Evolutionary conservation across 768 basidiomycete species (phyloP).

Genomic region (Saitozyma podzolica): DNA sequence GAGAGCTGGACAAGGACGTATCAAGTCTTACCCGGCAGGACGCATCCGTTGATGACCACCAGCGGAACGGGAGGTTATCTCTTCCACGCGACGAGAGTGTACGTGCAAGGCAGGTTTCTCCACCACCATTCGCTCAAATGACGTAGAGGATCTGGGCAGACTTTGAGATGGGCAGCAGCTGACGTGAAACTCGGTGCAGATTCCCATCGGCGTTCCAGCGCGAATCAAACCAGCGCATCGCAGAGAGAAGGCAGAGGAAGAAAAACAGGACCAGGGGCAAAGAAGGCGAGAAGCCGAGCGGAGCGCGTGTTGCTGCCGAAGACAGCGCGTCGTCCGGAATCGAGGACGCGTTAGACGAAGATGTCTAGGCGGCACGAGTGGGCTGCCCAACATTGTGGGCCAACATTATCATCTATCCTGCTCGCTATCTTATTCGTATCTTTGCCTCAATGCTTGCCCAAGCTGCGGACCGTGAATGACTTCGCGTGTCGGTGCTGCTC

Average conservation of each 20-base stretch:
- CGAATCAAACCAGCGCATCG: constrained; percentile 17
- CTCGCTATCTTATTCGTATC: too few relatives aligned
- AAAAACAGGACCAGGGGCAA: neutral
- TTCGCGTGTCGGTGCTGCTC: too few relatives aligned
- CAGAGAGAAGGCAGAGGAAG: constrained; percentile 13
- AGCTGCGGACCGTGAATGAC: too few relatives aligned
- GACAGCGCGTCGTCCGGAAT: too few relatives aligned
- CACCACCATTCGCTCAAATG: neutral
- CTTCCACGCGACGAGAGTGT: constrained; percentile 85
- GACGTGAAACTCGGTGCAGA: constrained; percentile 1
- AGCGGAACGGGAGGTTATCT: constrained; percentile 87
- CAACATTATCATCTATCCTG: too few relatives aligned
- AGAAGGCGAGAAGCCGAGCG: neutral
- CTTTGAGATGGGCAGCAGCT: neutral
- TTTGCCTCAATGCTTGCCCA: too few relatives aligned
- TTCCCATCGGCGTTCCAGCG: constrained; percentile 23
- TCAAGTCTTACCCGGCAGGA: constrained; percentile 93
- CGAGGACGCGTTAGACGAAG: too few relatives aligned
- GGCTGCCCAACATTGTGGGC: too few relatives aligned
- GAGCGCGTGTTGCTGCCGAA: too few relatives aligned
- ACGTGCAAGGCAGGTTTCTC: constrained; percentile 30
- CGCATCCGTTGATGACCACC: constrained; percentile 90
- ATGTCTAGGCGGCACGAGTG: too few relatives aligned
- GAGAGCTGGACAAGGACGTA: constrained; percentile 87
- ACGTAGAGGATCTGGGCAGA: too few relatives aligned